A percentile compares a stretch with the other conserved stretches of the same genome.
These are phyloP conservation scores for Austroboletus novae-zelandiae DNA, from an alignment of 1,284 basidiomycete species.

Conservation along the genomic window DNA sequence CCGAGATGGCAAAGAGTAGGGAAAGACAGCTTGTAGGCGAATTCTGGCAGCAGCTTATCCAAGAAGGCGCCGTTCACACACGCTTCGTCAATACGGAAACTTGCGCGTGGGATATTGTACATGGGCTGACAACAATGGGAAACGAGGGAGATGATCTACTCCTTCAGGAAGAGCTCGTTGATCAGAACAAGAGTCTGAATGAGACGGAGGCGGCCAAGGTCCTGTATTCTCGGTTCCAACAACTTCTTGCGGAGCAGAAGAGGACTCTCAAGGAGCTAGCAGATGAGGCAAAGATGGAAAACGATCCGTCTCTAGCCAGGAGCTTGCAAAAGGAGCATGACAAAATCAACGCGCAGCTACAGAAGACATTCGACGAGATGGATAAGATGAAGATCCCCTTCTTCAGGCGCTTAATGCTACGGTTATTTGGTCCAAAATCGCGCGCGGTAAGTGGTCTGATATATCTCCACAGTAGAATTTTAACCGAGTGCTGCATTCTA, in stretches of 20 bases:
- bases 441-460: constrained; percentile 12
- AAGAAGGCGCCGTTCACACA: constrained; percentile 29
- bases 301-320: constrained; percentile 8
- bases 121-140: not conserved
- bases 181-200: constrained; percentile 10
- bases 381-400: constrained; percentile 19
- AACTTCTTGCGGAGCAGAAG: constrained; percentile 17
- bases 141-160: constrained; percentile 2
- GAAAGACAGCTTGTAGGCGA: constrained; percentile 23
- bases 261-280: constrained; percentile 9
- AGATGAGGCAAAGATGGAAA: constrained; percentile 10
- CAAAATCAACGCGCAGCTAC: constrained; percentile 8
- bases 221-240: constrained; percentile 17
- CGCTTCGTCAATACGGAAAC: constrained; percentile 6
- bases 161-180: constrained; percentile 23
- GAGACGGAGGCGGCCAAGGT: constrained; percentile 23
- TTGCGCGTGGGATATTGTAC: constrained; percentile 8
- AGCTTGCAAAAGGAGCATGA: constrained; percentile 12
- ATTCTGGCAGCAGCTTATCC: constrained; percentile 28
- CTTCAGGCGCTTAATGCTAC: constrained; percentile 11
- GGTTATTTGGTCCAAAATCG: constrained; percentile 5
- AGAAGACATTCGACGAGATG: constrained; percentile 16
- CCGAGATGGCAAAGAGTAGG: constrained; percentile 32
- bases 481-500: not conserved
- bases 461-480: too few species aligned